phyloP scores from a whole-genome alignment of 768 basidiomycete genomes.

The Leccinum fibrillosum region DNA sequence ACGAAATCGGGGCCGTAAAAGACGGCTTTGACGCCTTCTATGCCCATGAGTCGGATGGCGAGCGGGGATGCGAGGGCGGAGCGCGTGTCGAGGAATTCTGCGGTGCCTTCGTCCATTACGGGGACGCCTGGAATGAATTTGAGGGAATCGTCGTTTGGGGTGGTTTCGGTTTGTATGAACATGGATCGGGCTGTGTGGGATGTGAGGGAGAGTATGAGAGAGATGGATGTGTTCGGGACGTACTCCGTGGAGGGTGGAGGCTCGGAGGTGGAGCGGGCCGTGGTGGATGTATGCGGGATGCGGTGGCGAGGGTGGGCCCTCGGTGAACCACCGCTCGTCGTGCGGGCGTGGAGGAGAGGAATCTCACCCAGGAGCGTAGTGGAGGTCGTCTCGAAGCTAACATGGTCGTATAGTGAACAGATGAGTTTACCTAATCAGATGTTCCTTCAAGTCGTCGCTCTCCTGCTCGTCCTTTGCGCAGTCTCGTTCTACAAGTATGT shows the following conservation, averaged over 20 bases:
- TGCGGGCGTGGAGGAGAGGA: slow-evolving; percentile 21
- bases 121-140: slow-evolving; percentile 94
- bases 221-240: neutral
- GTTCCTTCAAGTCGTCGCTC: slow-evolving; percentile 1
- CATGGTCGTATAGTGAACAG: slow-evolving; percentile 10
- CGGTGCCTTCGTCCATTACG: slow-evolving; percentile 86
- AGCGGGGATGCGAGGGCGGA: slow-evolving; percentile 87
- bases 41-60: slow-evolving; percentile 92
- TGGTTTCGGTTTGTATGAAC: slow-evolving; percentile 98
- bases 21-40: slow-evolving; percentile 83
- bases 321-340: slow-evolving; percentile 22
- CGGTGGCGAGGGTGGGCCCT: slow-evolving; percentile 34
- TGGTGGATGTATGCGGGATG: slow-evolving; percentile 25
- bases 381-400: slow-evolving; percentile 15
- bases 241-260: slow-evolving; percentile 34
- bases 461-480: slow-evolving; percentile 14
- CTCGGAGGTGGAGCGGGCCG: slow-evolving; percentile 1
- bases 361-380: slow-evolving; percentile 21
- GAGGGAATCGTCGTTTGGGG: slow-evolving; percentile 95
- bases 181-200: slow-evolving; percentile 67
- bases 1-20: slow-evolving; percentile 99
- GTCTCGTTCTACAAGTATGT: slow-evolving; percentile 17
- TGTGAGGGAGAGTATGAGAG: neutral
- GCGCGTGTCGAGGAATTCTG: slow-evolving; percentile 91
- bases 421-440: slow-evolving; percentile 2